Percentiles rank a stretch among this genome's conserved stretches.
Conservation (phyloP, 257 asterid genomes). For the Nicotiana benthamiana region DNA sequence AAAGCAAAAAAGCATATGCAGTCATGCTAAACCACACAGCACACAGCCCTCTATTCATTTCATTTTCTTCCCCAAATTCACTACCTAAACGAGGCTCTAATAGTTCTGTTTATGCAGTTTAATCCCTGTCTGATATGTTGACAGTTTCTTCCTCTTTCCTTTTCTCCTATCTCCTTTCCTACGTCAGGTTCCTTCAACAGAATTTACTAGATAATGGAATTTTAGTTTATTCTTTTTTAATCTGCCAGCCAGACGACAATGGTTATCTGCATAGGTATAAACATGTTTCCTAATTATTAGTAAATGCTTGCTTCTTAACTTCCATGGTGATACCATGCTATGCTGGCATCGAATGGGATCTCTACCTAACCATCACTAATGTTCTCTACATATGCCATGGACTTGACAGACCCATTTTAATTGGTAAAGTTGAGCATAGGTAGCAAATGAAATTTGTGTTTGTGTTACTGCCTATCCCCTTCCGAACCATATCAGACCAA, state of each 20-base stretch:
- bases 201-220: neutral
- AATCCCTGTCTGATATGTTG: neutral
- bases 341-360: neutral
- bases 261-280: neutral
- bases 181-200: neutral
- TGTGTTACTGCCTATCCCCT: neutral
- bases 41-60: neutral
- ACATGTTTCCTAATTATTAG: neutral
- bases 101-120: neutral
- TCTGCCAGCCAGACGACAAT: neutral
- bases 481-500: neutral
- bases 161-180: neutral
- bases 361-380: neutral
- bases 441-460: neutral
- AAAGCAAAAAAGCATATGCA: neutral
- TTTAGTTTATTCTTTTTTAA: neutral
- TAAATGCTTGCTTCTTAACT: neutral
- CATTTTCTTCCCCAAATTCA: neutral
- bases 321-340: neutral
- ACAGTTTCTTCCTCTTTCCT: neutral
- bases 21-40: neutral
- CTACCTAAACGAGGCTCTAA: neutral
- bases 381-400: neutral
- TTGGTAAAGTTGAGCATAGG: neutral
- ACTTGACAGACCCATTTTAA: neutral